Base-by-base conservation (phyloP, 2,329 filamentous ascomycete species). In the Huntiella bhutanensis region DNA sequence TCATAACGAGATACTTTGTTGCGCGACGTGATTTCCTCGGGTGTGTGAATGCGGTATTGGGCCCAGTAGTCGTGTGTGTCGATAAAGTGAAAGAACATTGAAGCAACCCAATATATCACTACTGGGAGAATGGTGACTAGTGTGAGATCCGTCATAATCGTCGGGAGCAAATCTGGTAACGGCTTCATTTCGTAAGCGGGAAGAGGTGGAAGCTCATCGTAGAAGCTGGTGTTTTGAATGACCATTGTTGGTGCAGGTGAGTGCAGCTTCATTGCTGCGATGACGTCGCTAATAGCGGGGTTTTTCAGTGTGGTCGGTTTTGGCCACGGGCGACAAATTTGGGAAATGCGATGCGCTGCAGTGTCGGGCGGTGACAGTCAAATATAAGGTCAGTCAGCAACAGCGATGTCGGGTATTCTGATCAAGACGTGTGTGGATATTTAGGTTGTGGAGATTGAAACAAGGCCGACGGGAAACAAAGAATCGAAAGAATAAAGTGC, bases 21-120 rank as follows among this genome's bases (percentile, higher is more conserved):
- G 55, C 87, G 76, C 61, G 84, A 83, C 33, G 78, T 60, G 52
- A 96, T 81, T 62, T 96, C 88, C 45, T 85, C 86, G 11, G 91
- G 91, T 0, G 91, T 96, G 64, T 98, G 91, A 37, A 98, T 70
- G 52, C 91, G 81, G 64, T 96, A 95, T 56, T 92, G 76, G 13
- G 87, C 80, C 60, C 88, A 93, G 34, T 88, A 66, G 60, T 95
- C 84, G 63, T 79, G 78, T 49, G 77, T 68, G 63, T 98, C 91
- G 57, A 96, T 77, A 54, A 78, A 58, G 67, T 96, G 88, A 66
- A 93, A 98, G 59, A 88, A 64, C 59, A 83, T 64, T 15, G 88
- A 96, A 32, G 92, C 64, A 16, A 66, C 63, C 91, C 91, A 98
- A 70, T 98, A 98, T 49, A 80, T 82, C 55, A 84, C 59, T 51